phyloP scores from a whole-genome alignment of 2,329 filamentous ascomycete species.

The Zymoseptoria brevis region DNA sequence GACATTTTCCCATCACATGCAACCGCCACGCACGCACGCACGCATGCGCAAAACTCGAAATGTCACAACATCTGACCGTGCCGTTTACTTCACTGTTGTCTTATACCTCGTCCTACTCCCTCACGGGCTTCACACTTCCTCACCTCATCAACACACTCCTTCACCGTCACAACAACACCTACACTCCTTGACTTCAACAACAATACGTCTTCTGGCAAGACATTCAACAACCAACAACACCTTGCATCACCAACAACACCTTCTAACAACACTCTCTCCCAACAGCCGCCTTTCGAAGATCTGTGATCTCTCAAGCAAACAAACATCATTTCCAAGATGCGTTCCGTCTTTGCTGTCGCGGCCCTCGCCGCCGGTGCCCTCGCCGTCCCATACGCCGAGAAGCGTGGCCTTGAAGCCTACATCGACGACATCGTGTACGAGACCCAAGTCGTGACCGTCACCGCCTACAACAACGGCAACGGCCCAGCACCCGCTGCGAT shows the following conservation, averaged over 20 bases:
- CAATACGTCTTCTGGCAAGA: background rate
- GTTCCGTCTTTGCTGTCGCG: conserved; percentile 29
- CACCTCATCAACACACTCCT: background rate
- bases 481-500: conserved; percentile 11
- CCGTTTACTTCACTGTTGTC: background rate
- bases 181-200: background rate
- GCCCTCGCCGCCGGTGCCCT: conserved; percentile 31
- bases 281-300: background rate
- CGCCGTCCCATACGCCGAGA: conserved; percentile 27
- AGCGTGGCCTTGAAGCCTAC: conserved; percentile 24
- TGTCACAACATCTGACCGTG: background rate
- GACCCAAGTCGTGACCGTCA: conserved; percentile 31
- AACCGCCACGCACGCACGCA: background rate
- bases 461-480: conserved; percentile 12
- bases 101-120: background rate
- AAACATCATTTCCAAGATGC: conserved; percentile 28
- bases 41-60: background rate
- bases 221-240: background rate
- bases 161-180: background rate
- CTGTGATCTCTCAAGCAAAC: conserved; percentile 5
- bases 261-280: background rate
- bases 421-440: conserved; percentile 24
- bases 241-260: background rate
- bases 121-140: background rate
- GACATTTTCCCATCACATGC: background rate